Evolutionary conservation across 768 basidiomycete species (phyloP), one percentile per base, ranked within the genome.

Genomic region (Phallus indusiatus): DNA sequence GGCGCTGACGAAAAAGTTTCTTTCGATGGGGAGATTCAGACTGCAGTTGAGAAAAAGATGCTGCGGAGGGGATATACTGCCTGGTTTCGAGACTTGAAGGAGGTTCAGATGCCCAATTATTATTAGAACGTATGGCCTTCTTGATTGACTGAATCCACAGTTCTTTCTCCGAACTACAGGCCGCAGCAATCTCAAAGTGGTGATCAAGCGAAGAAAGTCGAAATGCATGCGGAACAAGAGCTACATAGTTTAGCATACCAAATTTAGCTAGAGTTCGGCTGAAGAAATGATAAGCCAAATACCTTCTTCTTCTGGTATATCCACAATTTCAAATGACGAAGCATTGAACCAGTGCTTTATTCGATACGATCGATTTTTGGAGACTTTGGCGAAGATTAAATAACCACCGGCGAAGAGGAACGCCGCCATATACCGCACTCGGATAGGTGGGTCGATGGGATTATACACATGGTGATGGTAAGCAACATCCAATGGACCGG

Each of bases 401-500:
- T 92, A 97, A 11, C 89, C 92, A 11, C 88, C 85, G 36, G 78
- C 73, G 66, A 94, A 99, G 48, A 99, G 74, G 71, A 99, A 95
- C 17, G 87, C 88, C 33, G 90, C 94, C 22, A 91, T 78, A 69
- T 96, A 97, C 71, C 90, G 91, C 61, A 88, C 86, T 68, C 79
- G 83, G 64, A 88, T 76, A 34, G 78, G 81, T 53, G 47, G 35
- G 22, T 34, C 28, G 6, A 73, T 64, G 1, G 80, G 72, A 36
- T 77, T 76, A 49, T 72, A 64, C n/a, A 74, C 70, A 48, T 78
- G 78, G 61, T 84, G 81, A 66, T 89, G 84, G 63, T 74, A 70
- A n/a, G 97, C 82, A 56, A 94, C 88, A 67, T 97, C 94, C 61
- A 98, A 71, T 1, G 92, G 84, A 10, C 94, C 94, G 1, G 87